Evolutionary conservation across 2,329 filamentous ascomycete genomes (phyloP), one percentile per base, ranked within the genome.

Genomic region (Exserohilum rostratum): DNA sequence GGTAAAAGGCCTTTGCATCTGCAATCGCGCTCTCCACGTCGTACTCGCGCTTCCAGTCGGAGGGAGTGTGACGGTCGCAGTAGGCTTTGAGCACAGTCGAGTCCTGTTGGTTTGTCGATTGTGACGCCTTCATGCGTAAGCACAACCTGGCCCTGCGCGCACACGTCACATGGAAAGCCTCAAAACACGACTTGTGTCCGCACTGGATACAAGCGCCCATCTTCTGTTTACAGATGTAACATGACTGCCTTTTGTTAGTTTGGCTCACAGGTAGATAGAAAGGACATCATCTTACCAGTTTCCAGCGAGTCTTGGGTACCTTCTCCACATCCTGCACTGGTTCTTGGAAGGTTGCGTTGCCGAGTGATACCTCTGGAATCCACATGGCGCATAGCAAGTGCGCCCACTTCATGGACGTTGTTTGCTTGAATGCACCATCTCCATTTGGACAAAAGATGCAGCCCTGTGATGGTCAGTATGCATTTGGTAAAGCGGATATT

Each of bases 161-260:
- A 73, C 95, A 99, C 5, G 95, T 98, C 50, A 97, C 92, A 76
- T 99, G 95, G 74, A 99, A 99, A 7, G 95, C 95, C 69, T 93
- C 89, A 71, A 96, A 99, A 76, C 95, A 99, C 58, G 89, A 91
- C 77, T 97, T 98, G 79, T 98, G 97, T 57, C 93, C 91, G 76
- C 95, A 99, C 75, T 99, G 95, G 57, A 99, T 97, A 75, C 93
- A 98, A 35, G 95, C 93, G 18, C 95, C 95, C 95, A 99, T 99
- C 67, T 88, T 90, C 77, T 99, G 95, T 62, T 92, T 89, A 78
- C 95, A 99, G 53, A 99, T 96, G 75, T 99, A 99, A 78, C 95
- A 99, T 35, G 85, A 88, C 70, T 81, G 54, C 18, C 12, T 1
- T 30, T 20, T 6, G 50, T 74, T 47, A 74, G 64, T 22, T 39